These are phyloP conservation scores for Hydnomerulius pinastri DNA, from an alignment of 768 basidiomycete genomes.

Conservation along the genomic window DNA sequence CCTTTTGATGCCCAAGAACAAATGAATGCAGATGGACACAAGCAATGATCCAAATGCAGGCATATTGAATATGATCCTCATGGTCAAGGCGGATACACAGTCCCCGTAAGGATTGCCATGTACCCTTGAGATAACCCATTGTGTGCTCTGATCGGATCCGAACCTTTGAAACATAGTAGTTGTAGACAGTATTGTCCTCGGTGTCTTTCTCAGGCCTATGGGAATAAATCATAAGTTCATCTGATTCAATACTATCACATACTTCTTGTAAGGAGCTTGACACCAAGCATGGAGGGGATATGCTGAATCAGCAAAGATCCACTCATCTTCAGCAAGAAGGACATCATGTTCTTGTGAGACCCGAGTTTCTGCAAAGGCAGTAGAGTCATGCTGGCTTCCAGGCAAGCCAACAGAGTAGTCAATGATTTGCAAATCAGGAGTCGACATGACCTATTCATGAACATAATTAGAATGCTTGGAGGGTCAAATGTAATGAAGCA, in stretches of 20 bases:
- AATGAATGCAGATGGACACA: conserved; percentile 19
- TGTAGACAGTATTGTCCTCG: conserved; percentile 16
- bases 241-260: too few species aligned
- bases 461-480: conserved; percentile 6
- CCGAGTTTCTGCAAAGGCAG: conserved; percentile 28
- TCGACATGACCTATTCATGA: conserved; percentile 19
- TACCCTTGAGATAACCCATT: conserved; percentile 42
- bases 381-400: conserved; percentile 36
- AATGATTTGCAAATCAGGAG: conserved; percentile 25
- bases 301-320: conserved; percentile 41
- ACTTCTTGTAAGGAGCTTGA: conserved; percentile 34
- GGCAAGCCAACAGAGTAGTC: conserved; percentile 32
- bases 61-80: conserved; percentile 10
- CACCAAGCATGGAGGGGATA: conserved; percentile 37
- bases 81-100: conserved; percentile 10
- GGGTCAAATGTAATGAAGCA: neutral
- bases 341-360: conserved; percentile 8
- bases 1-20: conserved; percentile 25
- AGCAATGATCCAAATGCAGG: conserved; percentile 11
- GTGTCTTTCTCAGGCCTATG: conserved; percentile 8
- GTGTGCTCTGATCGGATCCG: conserved; percentile 39
- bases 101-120: conserved; percentile 14
- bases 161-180: conserved; percentile 35
- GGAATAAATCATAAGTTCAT: too few species aligned
- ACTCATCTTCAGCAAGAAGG: conserved; percentile 21